phyloP scores from a whole-genome alignment of 345 rosid species.

The Hibiscus syriacus region DNA sequence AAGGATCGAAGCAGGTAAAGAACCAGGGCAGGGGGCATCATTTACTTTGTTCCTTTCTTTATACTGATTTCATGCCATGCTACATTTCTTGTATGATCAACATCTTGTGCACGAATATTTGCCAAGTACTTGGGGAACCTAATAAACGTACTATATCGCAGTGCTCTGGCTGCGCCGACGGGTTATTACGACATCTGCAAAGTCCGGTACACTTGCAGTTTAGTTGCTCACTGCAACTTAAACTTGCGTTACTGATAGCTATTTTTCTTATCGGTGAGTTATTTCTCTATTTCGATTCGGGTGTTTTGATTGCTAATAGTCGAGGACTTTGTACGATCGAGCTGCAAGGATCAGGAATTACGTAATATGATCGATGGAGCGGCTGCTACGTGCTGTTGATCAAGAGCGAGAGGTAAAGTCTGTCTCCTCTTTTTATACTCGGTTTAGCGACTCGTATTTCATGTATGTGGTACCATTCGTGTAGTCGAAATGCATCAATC shows the following conservation, averaged over 20 bases:
- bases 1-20: conserved; percentile 51
- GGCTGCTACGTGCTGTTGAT: not conserved
- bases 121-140: no score
- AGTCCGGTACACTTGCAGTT: no score
- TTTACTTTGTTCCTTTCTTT: not conserved
- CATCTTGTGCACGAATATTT: conserved; percentile 1
- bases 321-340: not conserved
- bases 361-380: conserved; percentile 6
- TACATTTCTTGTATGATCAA: not conserved
- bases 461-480: not conserved
- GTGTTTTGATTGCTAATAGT: not conserved
- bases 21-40: not conserved
- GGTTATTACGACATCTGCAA: no score
- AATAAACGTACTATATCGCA: no score
- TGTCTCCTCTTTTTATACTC: not conserved
- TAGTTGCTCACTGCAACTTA: no score
- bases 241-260: no score
- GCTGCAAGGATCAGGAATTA: no score
- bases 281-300: not conserved
- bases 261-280: conserved; percentile 49
- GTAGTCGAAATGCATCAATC: no score
- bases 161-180: no score
- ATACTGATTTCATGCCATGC: not conserved
- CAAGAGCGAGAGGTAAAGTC: conserved; percentile 1
- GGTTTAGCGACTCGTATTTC: not conserved